Evolutionary conservation across 169 alveolate genomes (phyloP).

Genomic region (Eimeria tenella): DNA sequence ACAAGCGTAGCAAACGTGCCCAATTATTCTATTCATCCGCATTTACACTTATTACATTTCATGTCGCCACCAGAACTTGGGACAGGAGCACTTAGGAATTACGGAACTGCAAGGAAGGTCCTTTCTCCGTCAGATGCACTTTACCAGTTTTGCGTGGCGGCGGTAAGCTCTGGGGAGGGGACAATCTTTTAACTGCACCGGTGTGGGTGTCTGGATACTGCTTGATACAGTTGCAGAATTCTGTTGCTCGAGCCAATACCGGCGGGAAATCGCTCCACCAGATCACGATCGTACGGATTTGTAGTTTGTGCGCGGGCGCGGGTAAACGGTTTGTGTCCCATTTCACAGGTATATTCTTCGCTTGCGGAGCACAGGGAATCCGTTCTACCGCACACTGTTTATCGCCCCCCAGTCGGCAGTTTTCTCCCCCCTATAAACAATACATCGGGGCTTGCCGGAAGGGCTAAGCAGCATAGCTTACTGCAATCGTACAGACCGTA

Average conservation of each 20-base stretch:
- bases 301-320: neutral
- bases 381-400: constrained; percentile 19
- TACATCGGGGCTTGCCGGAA: neutral
- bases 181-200: no score
- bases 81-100: neutral
- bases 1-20: constrained; percentile 22
- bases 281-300: neutral
- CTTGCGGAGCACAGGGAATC: constrained; percentile 66
- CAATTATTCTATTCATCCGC: neutral
- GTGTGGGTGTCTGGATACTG: no score
- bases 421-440: neutral
- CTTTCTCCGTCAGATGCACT: constrained; percentile 67
- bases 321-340: neutral
- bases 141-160: constrained; percentile 77
- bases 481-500: constrained; percentile 46
- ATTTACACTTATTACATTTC: neutral
- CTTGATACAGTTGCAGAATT: no score
- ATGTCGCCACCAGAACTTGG: constrained; percentile 25
- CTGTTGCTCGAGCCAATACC: no score
- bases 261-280: no score
- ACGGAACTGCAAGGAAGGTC: constrained; percentile 14
- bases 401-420: constrained; percentile 68
- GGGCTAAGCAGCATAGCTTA: constrained; percentile 22
- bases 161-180: constrained; percentile 45
- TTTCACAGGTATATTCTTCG: constrained; percentile 60